Base-by-base conservation (phyloP, 225 moss, liverwort and hornwort genomes). In the Marchantia paleacea region DNA sequence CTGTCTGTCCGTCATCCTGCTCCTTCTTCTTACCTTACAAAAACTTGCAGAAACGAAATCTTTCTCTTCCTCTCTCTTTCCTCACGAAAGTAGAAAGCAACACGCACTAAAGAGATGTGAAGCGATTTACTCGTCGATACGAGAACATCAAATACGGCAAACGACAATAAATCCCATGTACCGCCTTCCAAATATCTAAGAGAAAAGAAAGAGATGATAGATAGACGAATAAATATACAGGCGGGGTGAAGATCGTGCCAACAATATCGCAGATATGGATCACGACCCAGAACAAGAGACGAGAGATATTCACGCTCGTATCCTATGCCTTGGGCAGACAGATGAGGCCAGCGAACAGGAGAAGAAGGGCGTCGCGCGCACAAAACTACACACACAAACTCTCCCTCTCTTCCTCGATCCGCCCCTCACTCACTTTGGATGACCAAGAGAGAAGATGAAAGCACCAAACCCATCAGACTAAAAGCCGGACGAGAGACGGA, bases 1-100 rank as follows among this genome's bases (percentile, higher is more conserved):
- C 49, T n/a, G 19, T 55, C 12, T 79, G 58, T 79, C 79, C 11
- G 54, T 55, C 69, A 55, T 79, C 22, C 22, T 79, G 49, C 64
- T 28, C 69, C 31, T 79, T 16, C 22, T 79, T n/a, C 64, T 18
- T 50, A 66, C 48, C 65, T 49, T 51, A 53, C 51, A 16, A 76
- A 25, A 55, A 58, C 58, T 30, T 30, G 31, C 29, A 58, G 31
- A 39, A 52, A 58, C 30, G 8, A 7, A 19, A 61, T 31, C 75
- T 7, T 11, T 73, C 24, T 73, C 73, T 52, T 52, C 8, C 51
- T 51, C 73, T 73, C 26, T 54, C 73, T 74, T 28, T 26, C 74
- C 12, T 72, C 50, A 72, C 22, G n/a, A 51, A 52, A 20, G n/a
- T 51, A 51, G n/a, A n/a, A 51, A 22, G 52, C 10, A 24, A 11